Evolutionary conservation across 1,284 basidiomycete species (phyloP), one percentile per base, ranked within the genome.

Genomic region (Ustilago trichophora): DNA sequence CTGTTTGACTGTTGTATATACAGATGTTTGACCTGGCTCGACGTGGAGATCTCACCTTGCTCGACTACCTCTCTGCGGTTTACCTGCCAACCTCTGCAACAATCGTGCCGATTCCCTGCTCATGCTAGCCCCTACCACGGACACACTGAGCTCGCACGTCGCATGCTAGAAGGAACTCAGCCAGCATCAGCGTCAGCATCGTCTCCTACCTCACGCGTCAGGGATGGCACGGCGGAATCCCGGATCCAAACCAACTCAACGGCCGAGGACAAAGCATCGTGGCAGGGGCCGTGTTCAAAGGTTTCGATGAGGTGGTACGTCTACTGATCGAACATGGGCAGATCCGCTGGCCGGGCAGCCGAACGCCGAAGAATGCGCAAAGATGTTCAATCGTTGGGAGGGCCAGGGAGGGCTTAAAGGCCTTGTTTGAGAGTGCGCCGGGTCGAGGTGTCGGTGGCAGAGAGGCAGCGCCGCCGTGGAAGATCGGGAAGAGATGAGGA

Each of bases 81-180:
- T 93, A 10, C 91, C 91, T 0, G 82, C 86, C 10, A 91, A 93
- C 77, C 84, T 93, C 42, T 90, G 89, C 21, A 93, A 93, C 75
- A 71, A 73, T 50, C 55, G 73, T 21, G 77, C 76, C 15, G 75
- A 80, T 37, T 73, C 68, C 24, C 83, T 92, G 6, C 84, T 93
- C 55, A 93, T 93, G 90, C 86, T 92, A 34, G 88, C 90, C 3
- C 86, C 90, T 93, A 93, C 79, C 87, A 88, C 35, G 90, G 91
- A 1, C 90, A 91, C 67, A 77, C 83, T 1, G 83, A 84, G 1
- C 86, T 90, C 16, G 85, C 87, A 0, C 82, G 82, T 78, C 85
- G 87, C 0, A 88, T 92, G 75, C 52, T 73, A 16, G 26, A 49
- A 9, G 34, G 53, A 19, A 19, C 50, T 13, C 19, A 35, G 15